Conservation (phyloP, 2,329 filamentous ascomycete genomes). For the Lecanoromycetidae sp. region DNA sequence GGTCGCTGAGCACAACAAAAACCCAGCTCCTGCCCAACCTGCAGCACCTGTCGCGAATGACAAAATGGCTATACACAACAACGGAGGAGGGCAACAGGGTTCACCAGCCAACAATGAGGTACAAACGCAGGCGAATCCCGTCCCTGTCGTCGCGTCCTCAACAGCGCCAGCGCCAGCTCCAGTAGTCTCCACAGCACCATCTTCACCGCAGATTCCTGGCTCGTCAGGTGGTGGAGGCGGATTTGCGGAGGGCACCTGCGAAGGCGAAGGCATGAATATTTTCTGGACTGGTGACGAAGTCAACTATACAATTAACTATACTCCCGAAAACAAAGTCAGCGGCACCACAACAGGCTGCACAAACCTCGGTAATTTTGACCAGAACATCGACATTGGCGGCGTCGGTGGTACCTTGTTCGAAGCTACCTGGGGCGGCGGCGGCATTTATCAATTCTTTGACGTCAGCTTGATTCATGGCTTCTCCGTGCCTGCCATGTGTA, state of each 20-base stretch:
- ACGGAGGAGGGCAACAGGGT: too few relatives aligned
- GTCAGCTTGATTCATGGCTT: slow-evolving; percentile 13
- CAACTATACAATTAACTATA: neutral
- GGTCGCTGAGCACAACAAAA: too few relatives aligned
- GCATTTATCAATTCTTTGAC: slow-evolving; percentile 4
- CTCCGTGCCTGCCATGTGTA: slow-evolving; percentile 7
- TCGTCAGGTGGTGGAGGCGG: too few relatives aligned
- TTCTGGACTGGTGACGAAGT: slow-evolving; percentile 7
- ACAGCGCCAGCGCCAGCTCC: too few relatives aligned
- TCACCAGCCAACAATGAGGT: too few relatives aligned
- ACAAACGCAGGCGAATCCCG: too few relatives aligned
- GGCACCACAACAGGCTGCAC: slow-evolving; percentile 10
- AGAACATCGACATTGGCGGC: slow-evolving; percentile 8
- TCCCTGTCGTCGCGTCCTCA: too few relatives aligned
- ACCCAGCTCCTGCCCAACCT: too few relatives aligned
- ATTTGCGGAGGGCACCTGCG: neutral
- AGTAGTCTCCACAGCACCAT: too few relatives aligned
- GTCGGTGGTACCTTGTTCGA: slow-evolving; percentile 9
- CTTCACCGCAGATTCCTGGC: too few relatives aligned
- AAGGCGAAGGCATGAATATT: slow-evolving; percentile 2
- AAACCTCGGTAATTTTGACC: slow-evolving; percentile 2
- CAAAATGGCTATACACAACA: too few relatives aligned
- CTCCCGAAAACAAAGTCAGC: neutral
- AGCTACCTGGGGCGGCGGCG: neutral
- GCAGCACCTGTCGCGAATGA: too few relatives aligned